Evolutionary conservation across 495 filamentous ascomycete species (phyloP).

Genomic region (Glutinoglossum americanum): DNA sequence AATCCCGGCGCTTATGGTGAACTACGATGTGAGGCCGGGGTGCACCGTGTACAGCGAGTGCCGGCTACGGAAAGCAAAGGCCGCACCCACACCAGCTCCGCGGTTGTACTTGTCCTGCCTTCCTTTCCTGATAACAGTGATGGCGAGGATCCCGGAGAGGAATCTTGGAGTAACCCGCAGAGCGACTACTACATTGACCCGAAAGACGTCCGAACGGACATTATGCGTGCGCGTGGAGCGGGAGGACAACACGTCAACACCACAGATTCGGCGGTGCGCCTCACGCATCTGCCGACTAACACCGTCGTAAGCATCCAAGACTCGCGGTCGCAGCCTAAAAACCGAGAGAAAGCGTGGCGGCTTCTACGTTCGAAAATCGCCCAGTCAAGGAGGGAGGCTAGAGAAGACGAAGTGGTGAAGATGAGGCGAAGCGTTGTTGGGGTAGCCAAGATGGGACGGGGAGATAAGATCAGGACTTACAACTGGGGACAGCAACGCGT

Average conservation of each 20-base stretch:
- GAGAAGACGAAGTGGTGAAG: slow-evolving; percentile 59
- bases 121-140: slow-evolving; percentile 41
- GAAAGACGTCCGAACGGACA: slow-evolving; percentile 65
- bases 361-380: slow-evolving; percentile 67
- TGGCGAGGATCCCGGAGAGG: slow-evolving; percentile 26
- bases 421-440: slow-evolving; percentile 56
- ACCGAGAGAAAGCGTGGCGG: slow-evolving; percentile 70
- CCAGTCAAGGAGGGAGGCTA: slow-evolving; percentile 54
- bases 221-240: slow-evolving; percentile 79
- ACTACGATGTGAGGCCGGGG: slow-evolving; percentile 71
- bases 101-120: slow-evolving; percentile 74
- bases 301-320: slow-evolving; percentile 83
- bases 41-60: slow-evolving; percentile 85
- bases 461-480: slow-evolving; percentile 88
- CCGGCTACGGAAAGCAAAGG: slow-evolving; percentile 78
- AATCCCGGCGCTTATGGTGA: slow-evolving; percentile 52
- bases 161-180: slow-evolving; percentile 56
- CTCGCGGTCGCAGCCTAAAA: slow-evolving; percentile 69
- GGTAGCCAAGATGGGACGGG: slow-evolving; percentile 59
- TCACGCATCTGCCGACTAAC: slow-evolving; percentile 79
- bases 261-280: slow-evolving; percentile 82
- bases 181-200: slow-evolving; percentile 81
- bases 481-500: slow-evolving; percentile 85
- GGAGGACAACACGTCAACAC: slow-evolving; percentile 97
- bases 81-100: slow-evolving; percentile 81